A percentile compares a stretch with the other conserved stretches of the same genome.
These are phyloP conservation scores for Botryotinia convoluta DNA, from an alignment of 2,329 filamentous ascomycete species.

Conservation along the genomic window DNA sequence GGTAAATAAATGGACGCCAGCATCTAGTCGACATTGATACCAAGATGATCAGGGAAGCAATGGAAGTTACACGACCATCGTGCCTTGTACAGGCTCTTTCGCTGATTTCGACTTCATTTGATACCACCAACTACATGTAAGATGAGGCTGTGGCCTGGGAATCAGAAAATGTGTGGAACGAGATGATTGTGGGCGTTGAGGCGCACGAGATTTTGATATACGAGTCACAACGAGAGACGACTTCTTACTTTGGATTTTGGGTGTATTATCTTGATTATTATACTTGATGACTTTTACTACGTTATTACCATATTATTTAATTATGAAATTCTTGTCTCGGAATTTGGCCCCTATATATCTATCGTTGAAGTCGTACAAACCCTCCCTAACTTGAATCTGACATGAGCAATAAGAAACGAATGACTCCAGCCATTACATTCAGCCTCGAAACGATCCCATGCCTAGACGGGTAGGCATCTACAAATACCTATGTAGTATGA, in stretches of 20 bases:
- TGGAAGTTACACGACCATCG: neutral
- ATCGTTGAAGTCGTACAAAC: neutral
- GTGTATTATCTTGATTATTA: slow-evolving; percentile 2
- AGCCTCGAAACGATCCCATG: neutral
- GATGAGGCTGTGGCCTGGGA: neutral
- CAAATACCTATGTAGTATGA: neutral
- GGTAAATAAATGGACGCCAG: slow-evolving; percentile 4
- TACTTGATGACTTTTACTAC: neutral
- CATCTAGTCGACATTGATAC: slow-evolving; percentile 25
- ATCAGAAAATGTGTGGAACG: neutral
- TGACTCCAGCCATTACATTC: neutral
- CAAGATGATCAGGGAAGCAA: too few species aligned
- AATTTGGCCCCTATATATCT: neutral
- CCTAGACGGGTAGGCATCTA: neutral
- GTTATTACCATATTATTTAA: neutral
- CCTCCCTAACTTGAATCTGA: neutral
- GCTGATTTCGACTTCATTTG: neutral
- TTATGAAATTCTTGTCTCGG: neutral
- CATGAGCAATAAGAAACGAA: neutral
- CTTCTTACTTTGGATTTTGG: neutral
- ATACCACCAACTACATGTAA: neutral
- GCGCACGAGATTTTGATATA: slow-evolving; percentile 1
- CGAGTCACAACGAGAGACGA: neutral
- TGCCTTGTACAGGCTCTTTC: neutral
- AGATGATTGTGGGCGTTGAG: slow-evolving; percentile 1